Evolutionary conservation across 495 filamentous ascomycete genomes (phyloP).

Genomic region (Daldinia bambusicola): DNA sequence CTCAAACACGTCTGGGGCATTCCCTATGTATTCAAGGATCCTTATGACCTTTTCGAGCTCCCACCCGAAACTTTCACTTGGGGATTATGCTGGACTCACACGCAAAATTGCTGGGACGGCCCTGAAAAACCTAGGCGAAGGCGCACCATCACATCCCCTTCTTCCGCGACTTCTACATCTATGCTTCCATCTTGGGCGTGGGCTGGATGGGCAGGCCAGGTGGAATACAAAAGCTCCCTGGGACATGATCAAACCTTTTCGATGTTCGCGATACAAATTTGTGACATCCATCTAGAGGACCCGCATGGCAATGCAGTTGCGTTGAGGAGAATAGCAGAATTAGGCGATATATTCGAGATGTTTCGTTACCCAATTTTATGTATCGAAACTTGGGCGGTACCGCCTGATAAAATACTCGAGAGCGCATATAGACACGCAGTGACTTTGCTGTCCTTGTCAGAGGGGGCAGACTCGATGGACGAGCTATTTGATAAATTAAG

Average conservation of each 20-base stretch:
- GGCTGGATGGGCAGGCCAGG: not conserved
- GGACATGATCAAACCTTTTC: too few species aligned
- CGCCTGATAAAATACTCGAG: not conserved
- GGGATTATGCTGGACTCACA: not conserved
- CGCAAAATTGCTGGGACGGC: not conserved
- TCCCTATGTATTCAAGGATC: not conserved
- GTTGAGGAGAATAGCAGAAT: not conserved
- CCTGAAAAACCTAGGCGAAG: not conserved
- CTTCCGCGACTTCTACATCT: not conserved
- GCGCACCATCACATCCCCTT: not conserved
- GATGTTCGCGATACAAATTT: too few species aligned
- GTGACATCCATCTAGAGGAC: not conserved
- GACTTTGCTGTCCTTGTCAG: not conserved
- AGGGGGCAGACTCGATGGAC: not conserved
- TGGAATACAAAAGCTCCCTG: too few species aligned
- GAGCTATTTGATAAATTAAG: not conserved
- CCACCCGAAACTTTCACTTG: not conserved
- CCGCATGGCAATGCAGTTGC: not conserved
- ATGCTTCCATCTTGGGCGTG: not conserved
- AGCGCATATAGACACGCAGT: not conserved
- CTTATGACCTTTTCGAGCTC: not conserved
- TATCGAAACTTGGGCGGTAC: not conserved
- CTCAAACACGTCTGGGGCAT: not conserved
- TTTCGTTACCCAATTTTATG: not conserved
- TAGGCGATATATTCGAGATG: not conserved